Base-by-base conservation (phyloP, 1,284 basidiomycete genomes). In the Fistulina hepatica region DNA sequence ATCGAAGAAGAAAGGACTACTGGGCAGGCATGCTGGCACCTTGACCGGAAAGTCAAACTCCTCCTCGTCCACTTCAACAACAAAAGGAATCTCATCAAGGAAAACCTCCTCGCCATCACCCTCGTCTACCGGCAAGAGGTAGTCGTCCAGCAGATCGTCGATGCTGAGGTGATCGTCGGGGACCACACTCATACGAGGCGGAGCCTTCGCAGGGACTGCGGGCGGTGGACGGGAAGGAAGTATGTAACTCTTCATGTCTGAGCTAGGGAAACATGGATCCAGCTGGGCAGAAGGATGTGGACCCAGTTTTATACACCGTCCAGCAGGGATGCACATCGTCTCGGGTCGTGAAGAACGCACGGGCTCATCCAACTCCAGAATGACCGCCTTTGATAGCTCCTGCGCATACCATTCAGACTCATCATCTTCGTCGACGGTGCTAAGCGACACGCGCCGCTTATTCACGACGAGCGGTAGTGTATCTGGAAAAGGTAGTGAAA, bases 371-470 rank as follows among this genome's bases (percentile, higher is more conserved):
- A 58, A 58, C 31, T 43, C 41, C 7, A 64, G 37, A 13, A 56
- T 55, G 15, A 64, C 39, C 23, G 59, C 50, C 23, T 61, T 52
- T 2, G 60, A 60, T 31, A 67, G 53, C 48, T 67, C 59, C 11
- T 54, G 51, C 4, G 50, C 48, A 50, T 65, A 67, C 59, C 60
- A 67, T 36, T 64, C 64, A 3, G 55, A 60, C 36, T 64, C 62
- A 1, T 60, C 61, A 26, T 61, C 60, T 11, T 41, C 27, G 12
- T 61, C 57, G 15, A 46, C 48, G 24, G 59, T 55, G 7, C 51
- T 51, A 2, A 56, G 53, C 24, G 44, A 48, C 4, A 41, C 47
- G 41, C 13, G 44, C 46, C 16, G 28, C 30, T 23, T 35, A 34
- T 17, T 36, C 34, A 27, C 35, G 41, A 22, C 40, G 39, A 12